Base-by-base conservation (phyloP, 2,329 filamentous ascomycete species). In the Colletotrichum shisoi region DNA sequence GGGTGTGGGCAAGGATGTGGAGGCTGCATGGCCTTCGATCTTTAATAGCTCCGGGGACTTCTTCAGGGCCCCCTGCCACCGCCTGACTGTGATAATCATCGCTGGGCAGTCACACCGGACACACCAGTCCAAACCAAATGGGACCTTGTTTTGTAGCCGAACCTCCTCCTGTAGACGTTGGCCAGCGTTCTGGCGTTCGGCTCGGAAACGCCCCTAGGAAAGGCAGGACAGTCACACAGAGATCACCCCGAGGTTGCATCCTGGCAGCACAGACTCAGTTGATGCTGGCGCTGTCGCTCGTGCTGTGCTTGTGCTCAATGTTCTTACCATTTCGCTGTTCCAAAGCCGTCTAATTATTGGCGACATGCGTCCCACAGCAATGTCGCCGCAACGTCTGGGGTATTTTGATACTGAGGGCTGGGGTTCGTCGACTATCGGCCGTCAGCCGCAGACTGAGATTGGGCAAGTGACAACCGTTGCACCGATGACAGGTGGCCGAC, bases 11-110 rank as follows among this genome's bases (percentile, higher is more conserved):
- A 67, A 57, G 66, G 66, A 67, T 68, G 52, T 57, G 63, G 67
- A 67, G 66, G 66, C 46, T 68, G 66, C 66, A 68, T 67, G 66
- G 49, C 59, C 62, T 70, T 69, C 69, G 69, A 70, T 70, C 69
- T 70, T 67, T 63, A 69, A 67, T 61, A 67, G 69, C 63, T 59
- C 67, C 69, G 69, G 69, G 69, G 67, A 62, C 67, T 69, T 70
- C 69, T 70, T 69, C 69, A 69, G 64, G 54, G 19, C 59, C 69
- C 66, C 63, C 69, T 68, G 63, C 66, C 66, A 67, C 63, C 66
- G 66, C 66, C 54, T 67, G 51, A 67, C 63, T 68, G 57, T 62
- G 60, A 57, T 57, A 53, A 62, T 63, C 56, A 21, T 15, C 42
- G 45, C 56, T 61, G 49, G 56, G 57, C 66, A 68, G 49, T 68